These are phyloP conservation scores for Hippophae rhamnoides DNA, from an alignment of 306 rosid species.

Conservation along the genomic window DNA sequence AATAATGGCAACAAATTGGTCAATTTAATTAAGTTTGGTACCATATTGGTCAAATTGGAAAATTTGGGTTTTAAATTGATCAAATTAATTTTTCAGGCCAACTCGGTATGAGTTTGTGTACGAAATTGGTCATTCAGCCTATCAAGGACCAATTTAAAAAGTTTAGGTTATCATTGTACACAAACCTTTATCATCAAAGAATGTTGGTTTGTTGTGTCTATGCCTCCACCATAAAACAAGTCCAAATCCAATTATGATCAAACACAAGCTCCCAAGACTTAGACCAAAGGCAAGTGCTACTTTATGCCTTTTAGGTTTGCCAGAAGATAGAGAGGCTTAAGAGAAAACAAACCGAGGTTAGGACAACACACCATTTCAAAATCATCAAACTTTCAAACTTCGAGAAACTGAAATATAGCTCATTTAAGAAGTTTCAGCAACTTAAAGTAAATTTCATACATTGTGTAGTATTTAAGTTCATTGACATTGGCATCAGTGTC, in stretches of 20 bases:
- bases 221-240: constrained; percentile 74
- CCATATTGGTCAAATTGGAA: too few relatives aligned
- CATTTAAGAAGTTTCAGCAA: not conserved
- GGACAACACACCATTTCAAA: constrained; percentile 11
- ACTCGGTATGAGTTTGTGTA: too few relatives aligned
- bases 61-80: too few relatives aligned
- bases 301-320: constrained; percentile 51
- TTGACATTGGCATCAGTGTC: constrained; percentile 79
- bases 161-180: not conserved
- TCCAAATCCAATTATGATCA: constrained; percentile 68
- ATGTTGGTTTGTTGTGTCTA: constrained; percentile 52
- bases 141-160: not conserved
- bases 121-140: too few relatives aligned
- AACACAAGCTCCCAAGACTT: constrained; percentile 82
- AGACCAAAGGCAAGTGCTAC: constrained; percentile 77
- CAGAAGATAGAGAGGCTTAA: constrained; percentile 42
- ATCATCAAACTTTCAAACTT: not conserved
- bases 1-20: too few relatives aligned
- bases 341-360: constrained; percentile 30
- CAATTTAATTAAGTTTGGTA: too few relatives aligned
- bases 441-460: constrained; percentile 21
- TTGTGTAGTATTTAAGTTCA: constrained; percentile 67
- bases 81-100: too few relatives aligned
- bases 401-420: not conserved
- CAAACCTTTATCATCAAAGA: constrained; percentile 86